Evolutionary conservation across 768 basidiomycete species (phyloP).

Genomic region (Mycena amicta): DNA sequence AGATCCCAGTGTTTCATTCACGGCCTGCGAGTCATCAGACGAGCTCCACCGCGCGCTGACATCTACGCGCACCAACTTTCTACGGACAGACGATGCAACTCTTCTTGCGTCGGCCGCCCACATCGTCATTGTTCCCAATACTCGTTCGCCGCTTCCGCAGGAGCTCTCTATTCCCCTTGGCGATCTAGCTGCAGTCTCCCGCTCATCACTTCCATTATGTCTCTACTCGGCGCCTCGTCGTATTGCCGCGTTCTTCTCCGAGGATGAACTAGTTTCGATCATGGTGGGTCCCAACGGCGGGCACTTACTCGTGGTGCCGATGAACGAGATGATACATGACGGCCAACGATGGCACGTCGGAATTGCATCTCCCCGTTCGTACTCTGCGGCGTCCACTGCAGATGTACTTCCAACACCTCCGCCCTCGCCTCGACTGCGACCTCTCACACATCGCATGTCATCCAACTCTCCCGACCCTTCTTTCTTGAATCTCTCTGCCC

Average conservation of each 20-base stretch:
- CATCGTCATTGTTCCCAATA: conserved; percentile 3
- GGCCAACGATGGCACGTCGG: conserved; percentile 33
- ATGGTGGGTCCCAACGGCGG: conserved; percentile 29
- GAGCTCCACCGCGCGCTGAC: conserved; percentile 17
- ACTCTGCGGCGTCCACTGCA: conserved; percentile 5
- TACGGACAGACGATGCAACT: background rate
- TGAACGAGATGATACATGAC: conserved; percentile 24
- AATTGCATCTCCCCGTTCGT: conserved; percentile 37
- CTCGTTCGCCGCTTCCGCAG: conserved; percentile 1
- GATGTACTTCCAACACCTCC: conserved; percentile 40
- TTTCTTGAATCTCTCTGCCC: conserved; percentile 14
- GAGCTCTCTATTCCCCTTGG: conserved; percentile 3
- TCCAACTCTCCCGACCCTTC: conserved; percentile 21
- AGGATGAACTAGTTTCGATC: conserved; percentile 23
- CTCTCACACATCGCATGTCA: conserved; percentile 21
- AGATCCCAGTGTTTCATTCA: conserved; percentile 30
- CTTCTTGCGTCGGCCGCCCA: conserved; percentile 1
- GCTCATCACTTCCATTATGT: conserved; percentile 4
- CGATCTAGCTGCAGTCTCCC: conserved; percentile 5
- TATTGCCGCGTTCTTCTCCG: conserved; percentile 6
- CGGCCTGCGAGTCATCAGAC: conserved; percentile 22
- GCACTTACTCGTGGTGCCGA: conserved; percentile 32
- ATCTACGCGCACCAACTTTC: background rate
- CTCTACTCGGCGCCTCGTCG: conserved; percentile 11
- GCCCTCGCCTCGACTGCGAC: conserved; percentile 35